phyloP scores from a whole-genome alignment of 352 stramenopile genomes.

The Blastocystis sp. region DNA sequence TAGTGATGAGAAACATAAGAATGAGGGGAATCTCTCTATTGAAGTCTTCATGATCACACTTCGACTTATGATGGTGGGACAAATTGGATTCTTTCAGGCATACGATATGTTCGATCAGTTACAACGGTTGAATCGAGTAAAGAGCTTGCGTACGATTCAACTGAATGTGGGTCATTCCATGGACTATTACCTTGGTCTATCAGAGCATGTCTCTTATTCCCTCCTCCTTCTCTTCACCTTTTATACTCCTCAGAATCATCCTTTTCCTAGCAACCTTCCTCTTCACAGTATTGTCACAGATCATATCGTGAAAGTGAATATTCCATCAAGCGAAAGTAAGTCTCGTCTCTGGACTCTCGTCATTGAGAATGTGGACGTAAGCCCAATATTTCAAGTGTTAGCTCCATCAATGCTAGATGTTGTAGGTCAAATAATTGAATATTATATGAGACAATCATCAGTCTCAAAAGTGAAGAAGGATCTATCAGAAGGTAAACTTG shows the following conservation, averaged over 20 bases:
- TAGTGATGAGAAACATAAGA: background rate
- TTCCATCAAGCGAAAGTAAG: background rate
- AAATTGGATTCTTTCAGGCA: conserved; percentile 18
- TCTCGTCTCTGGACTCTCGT: conserved; percentile 1
- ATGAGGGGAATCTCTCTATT: conserved; percentile 2
- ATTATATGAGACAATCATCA: background rate
- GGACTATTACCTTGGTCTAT: background rate
- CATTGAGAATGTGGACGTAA: background rate
- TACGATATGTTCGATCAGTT: conserved; percentile 6
- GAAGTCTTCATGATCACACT: conserved; percentile 4
- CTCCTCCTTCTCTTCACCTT: conserved; percentile 29
- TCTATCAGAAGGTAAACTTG: background rate
- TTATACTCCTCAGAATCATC: conserved; percentile 16
- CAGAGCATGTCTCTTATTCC: conserved; percentile 13
- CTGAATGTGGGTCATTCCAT: background rate
- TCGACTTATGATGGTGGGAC: background rate
- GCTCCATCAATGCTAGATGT: background rate
- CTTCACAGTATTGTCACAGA: background rate
- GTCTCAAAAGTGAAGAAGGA: background rate
- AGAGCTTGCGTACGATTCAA: background rate
- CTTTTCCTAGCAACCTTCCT: background rate
- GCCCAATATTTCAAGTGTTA: conserved; percentile 1
- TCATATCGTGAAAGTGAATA: background rate
- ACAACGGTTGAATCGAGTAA: background rate
- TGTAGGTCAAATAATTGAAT: background rate